Evolutionary conservation across 2,329 filamentous ascomycete genomes (phyloP).

Genomic region (Sclerotinia nivalis): DNA sequence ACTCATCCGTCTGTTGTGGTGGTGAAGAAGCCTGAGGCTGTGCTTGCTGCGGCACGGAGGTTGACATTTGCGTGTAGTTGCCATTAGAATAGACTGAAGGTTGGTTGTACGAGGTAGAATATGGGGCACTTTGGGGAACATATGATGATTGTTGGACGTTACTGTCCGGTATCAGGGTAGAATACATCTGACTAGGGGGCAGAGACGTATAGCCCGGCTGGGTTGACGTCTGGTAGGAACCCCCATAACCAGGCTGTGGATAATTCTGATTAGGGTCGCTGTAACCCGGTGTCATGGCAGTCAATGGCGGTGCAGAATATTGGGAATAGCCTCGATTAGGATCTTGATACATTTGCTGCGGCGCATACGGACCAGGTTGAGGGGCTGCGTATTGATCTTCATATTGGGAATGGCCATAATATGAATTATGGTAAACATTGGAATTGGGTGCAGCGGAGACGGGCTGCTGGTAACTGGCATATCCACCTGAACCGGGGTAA

Average conservation of each 20-base stretch:
- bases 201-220: conserved; percentile 32
- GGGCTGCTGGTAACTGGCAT: conserved; percentile 40
- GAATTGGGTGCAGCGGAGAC: conserved; percentile 32
- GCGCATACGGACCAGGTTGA: conserved; percentile 39
- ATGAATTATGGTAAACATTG: conserved; percentile 39
- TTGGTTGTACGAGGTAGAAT: conserved; percentile 32
- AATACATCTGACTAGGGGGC: conserved; percentile 30
- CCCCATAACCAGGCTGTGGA: conserved; percentile 35
- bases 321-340: conserved; percentile 29
- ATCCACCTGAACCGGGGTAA: conserved; percentile 40
- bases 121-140: conserved; percentile 29
- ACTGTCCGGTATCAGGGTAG: conserved; percentile 28
- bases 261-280: conserved; percentile 34
- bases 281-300: conserved; percentile 31
- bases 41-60: conserved; percentile 18
- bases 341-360: conserved; percentile 36
- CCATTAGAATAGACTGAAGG: conserved; percentile 33
- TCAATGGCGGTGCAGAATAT: conserved; percentile 35
- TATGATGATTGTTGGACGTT: conserved; percentile 30
- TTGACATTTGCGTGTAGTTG: neutral
- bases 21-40: conserved; percentile 25
- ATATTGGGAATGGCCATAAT: conserved; percentile 42
- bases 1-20: conserved; percentile 46
- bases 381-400: conserved; percentile 40
- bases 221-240: conserved; percentile 30